Evolutionary conservation across 2,329 filamentous ascomycete genomes (phyloP).

Genomic region (Aspergillus carbonarius): DNA sequence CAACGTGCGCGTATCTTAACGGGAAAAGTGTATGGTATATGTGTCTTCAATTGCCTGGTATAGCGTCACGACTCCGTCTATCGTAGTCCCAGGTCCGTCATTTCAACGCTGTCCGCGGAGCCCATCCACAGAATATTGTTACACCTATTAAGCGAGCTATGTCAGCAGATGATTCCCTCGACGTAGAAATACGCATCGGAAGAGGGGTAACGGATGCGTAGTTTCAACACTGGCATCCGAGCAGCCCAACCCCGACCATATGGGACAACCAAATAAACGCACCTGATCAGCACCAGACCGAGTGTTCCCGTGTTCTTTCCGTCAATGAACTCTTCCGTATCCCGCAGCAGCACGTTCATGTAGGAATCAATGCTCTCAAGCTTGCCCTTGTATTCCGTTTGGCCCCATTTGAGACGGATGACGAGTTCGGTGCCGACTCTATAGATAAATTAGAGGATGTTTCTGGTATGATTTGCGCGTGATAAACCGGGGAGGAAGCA

Average conservation of each 20-base stretch:
- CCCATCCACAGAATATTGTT: constrained; percentile 98
- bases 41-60: constrained; percentile 10
- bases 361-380: constrained; percentile 95
- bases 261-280: constrained; percentile 25
- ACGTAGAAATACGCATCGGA: background rate
- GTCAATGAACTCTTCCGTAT: constrained; percentile 89
- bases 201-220: background rate
- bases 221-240: background rate
- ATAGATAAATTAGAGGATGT: constrained; percentile 13
- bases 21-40: constrained; percentile 14
- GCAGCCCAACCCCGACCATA: background rate
- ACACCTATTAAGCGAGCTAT: constrained; percentile 56
- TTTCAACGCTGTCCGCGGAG: constrained; percentile 53
- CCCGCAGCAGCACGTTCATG: constrained; percentile 95
- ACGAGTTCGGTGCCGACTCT: constrained; percentile 88
- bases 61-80: constrained; percentile 12
- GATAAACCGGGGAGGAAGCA: background rate
- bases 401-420: constrained; percentile 95
- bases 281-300: constrained; percentile 92
- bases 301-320: constrained; percentile 80
- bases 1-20: background rate
- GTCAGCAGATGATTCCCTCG: background rate
- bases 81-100: constrained; percentile 43
- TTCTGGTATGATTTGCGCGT: background rate
- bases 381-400: constrained; percentile 94